phyloP scores from a whole-genome alignment of 2,329 filamentous ascomycete genomes.

The Alternaria sp. region DNA sequence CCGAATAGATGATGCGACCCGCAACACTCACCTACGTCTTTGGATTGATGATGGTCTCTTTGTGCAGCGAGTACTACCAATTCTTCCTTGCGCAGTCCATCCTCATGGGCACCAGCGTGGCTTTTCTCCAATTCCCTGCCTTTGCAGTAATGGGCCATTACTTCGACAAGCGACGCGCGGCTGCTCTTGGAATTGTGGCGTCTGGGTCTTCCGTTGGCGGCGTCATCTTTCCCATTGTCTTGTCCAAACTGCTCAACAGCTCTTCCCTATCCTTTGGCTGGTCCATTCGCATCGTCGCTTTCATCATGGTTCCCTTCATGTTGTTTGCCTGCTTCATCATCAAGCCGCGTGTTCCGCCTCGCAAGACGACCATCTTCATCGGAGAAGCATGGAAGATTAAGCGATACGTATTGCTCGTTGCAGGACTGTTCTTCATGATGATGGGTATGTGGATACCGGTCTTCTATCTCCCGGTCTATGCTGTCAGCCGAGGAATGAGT shows the following conservation, averaged over 20 bases:
- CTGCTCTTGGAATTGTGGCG: slow-evolving; percentile 58
- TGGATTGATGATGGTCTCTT: slow-evolving; percentile 65
- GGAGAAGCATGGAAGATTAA: slow-evolving; percentile 36
- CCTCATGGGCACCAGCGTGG: slow-evolving; percentile 59
- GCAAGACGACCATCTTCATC: slow-evolving; percentile 41
- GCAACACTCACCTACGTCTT: slow-evolving; percentile 63
- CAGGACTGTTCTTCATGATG: slow-evolving; percentile 64
- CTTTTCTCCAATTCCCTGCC: slow-evolving; percentile 58
- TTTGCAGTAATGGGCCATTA: slow-evolving; percentile 55
- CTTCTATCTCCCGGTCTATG: slow-evolving; percentile 57
- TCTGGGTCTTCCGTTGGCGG: slow-evolving; percentile 61
- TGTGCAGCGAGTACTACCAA: slow-evolving; percentile 61
- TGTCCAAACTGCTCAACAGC: slow-evolving; percentile 38
- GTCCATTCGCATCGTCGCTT: slow-evolving; percentile 56
- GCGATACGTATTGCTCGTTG: slow-evolving; percentile 49
- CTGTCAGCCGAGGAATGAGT: slow-evolving; percentile 57
- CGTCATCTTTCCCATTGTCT: slow-evolving; percentile 61
- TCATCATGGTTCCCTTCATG: slow-evolving; percentile 67
- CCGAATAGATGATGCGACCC: slow-evolving; percentile 55
- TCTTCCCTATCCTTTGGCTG: slow-evolving; percentile 66
- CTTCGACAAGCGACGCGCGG: slow-evolving; percentile 59
- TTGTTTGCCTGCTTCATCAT: slow-evolving; percentile 61
- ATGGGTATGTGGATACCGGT: slow-evolving; percentile 66
- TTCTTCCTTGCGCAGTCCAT: slow-evolving; percentile 60
- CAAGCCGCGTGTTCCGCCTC: slow-evolving; percentile 56